Percentiles rank a stretch among this genome's conserved stretches.
phyloP scores from a whole-genome alignment of 106 monocot species.

The Allium fistulosum region DNA sequence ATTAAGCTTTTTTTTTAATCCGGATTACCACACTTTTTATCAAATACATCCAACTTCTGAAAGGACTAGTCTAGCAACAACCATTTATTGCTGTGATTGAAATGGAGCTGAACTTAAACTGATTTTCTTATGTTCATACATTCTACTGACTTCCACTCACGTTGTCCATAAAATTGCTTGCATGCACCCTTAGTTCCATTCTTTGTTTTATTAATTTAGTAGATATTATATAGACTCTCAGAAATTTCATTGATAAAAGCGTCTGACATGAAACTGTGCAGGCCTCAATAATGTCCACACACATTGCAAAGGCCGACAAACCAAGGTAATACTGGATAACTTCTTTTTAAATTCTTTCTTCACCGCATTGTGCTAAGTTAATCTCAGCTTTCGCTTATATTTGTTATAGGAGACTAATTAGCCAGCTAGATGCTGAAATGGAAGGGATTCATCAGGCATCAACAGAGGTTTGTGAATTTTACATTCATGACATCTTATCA shows the following conservation, averaged over 20 bases:
- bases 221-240: not conserved
- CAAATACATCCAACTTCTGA: too few relatives aligned
- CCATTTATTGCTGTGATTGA: too few relatives aligned
- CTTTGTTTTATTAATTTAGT: not conserved
- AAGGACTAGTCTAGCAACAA: too few relatives aligned
- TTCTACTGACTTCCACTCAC: not conserved
- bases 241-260: not conserved
- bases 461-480: constrained; percentile 19
- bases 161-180: too few relatives aligned
- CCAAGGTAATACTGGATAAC: constrained; percentile 29
- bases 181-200: too few relatives aligned
- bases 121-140: not conserved
- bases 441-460: constrained; percentile 17
- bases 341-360: not conserved
- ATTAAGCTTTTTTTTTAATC: too few relatives aligned
- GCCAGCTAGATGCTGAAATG: constrained; percentile 32
- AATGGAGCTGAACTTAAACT: not conserved
- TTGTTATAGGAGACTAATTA: constrained; percentile 35
- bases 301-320: constrained; percentile 63
- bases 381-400: not conserved
- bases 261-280: constrained; percentile 21
- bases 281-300: constrained; percentile 94
- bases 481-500: not conserved
- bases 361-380: not conserved
- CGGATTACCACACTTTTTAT: too few relatives aligned